Percentiles rank a stretch among this genome's conserved stretches.
phyloP scores from a whole-genome alignment of 1,284 basidiomycete genomes.

The Wallemia ichthyophaga region DNA sequence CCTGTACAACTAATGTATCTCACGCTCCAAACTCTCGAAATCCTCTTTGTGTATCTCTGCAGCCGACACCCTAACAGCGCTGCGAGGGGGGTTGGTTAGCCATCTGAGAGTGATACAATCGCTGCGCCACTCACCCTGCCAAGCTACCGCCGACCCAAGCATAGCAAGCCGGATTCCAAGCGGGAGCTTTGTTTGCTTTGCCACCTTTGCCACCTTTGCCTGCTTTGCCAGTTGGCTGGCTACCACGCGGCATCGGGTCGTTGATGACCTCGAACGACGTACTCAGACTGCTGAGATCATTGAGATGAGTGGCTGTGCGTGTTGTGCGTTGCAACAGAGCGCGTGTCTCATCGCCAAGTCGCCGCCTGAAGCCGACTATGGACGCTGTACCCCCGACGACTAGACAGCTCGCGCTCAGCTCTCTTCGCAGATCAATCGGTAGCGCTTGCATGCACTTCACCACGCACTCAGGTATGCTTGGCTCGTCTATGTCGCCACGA shows the following conservation, averaged over 20 bases:
- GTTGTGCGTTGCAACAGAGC: constrained; percentile 19
- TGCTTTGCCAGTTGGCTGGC: constrained; percentile 7
- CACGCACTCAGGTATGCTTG: constrained; percentile 46
- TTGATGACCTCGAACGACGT: constrained; percentile 14
- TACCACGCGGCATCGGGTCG: constrained; percentile 17
- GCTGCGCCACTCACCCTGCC: constrained; percentile 51
- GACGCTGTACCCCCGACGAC: constrained; percentile 66
- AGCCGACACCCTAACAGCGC: not conserved
- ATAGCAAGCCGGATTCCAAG: constrained; percentile 44
- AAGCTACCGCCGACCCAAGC: constrained; percentile 81
- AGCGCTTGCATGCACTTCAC: constrained; percentile 50
- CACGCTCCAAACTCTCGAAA: not conserved
- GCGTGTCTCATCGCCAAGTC: constrained; percentile 44
- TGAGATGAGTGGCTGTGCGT: constrained; percentile 17
- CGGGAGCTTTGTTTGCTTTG: constrained; percentile 41
- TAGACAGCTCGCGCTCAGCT: constrained; percentile 47
- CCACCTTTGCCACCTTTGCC: constrained; percentile 17
- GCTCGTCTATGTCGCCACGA: constrained; percentile 50
- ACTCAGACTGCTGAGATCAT: constrained; percentile 7
- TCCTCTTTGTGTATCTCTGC: not conserved
- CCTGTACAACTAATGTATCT: not conserved
- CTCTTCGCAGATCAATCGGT: constrained; percentile 58
- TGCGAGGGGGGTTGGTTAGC: not conserved
- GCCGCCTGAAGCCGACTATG: constrained; percentile 67
- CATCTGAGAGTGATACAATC: too few species aligned